These are phyloP conservation scores for Zostera marina DNA, from an alignment of 116 monocot species.

Conservation along the genomic window DNA sequence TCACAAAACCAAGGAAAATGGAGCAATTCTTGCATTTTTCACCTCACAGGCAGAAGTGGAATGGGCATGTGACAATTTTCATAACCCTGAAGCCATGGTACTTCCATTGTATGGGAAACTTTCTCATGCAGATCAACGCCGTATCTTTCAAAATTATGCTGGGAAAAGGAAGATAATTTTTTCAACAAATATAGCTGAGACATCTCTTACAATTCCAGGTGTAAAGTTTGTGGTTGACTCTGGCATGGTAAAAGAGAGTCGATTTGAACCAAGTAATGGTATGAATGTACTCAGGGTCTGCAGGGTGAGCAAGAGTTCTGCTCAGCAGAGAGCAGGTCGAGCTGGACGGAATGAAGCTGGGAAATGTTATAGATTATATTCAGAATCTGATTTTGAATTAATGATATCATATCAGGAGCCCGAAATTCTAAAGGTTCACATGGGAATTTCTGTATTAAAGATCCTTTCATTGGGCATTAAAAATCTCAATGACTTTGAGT, in stretches of 20 bases:
- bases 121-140: slow-evolving; percentile 56
- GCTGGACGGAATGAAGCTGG: slow-evolving; percentile 80
- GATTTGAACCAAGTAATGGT: slow-evolving; percentile 64
- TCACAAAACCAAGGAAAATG: slow-evolving; percentile 51
- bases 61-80: slow-evolving; percentile 87
- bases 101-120: slow-evolving; percentile 95
- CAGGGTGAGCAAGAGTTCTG: slow-evolving; percentile 78
- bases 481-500: slow-evolving; percentile 68
- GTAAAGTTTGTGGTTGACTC: slow-evolving; percentile 91
- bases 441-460: slow-evolving; percentile 72
- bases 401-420: slow-evolving; percentile 78
- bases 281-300: slow-evolving; percentile 83
- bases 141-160: slow-evolving; percentile 50
- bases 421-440: slow-evolving; percentile 90
- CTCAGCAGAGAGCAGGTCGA: slow-evolving; percentile 87
- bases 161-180: slow-evolving; percentile 92
- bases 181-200: slow-evolving; percentile 83
- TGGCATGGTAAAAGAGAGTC: slow-evolving; percentile 87
- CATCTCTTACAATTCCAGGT: slow-evolving; percentile 81
- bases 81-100: slow-evolving; percentile 37
- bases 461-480: slow-evolving; percentile 64
- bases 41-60: slow-evolving; percentile 91
- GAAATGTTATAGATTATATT: slow-evolving; percentile 87
- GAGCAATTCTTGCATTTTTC: slow-evolving; percentile 84
- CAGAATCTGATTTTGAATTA: slow-evolving; percentile 43